Conservation (phyloP, 2,329 filamentous ascomycete species). For the Trichoderma harzianum region DNA sequence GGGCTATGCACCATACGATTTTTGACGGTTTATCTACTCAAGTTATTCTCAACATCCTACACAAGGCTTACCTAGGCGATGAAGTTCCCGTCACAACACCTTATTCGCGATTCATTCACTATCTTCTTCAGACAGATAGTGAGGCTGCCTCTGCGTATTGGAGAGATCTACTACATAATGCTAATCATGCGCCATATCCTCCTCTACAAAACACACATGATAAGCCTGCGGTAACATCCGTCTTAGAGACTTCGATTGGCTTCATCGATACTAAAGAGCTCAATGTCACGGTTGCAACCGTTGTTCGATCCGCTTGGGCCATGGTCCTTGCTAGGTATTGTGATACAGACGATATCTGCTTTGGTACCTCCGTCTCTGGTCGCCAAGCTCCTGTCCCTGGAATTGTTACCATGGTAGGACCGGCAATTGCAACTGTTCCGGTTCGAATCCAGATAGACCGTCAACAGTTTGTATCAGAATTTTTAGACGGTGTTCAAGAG, state of each 20-base stretch:
- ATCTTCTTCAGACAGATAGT: neutral
- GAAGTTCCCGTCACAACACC: neutral
- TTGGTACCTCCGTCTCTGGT: constrained; percentile 23
- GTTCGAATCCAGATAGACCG: neutral
- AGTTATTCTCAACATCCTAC: neutral
- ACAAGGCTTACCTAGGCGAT: neutral
- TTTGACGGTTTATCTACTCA: constrained; percentile 7
- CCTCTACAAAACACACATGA: neutral
- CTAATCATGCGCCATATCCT: neutral
- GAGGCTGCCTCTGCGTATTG: neutral
- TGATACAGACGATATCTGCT: constrained; percentile 23
- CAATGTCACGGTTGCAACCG: constrained; percentile 19
- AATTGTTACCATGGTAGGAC: constrained; percentile 22
- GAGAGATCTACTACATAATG: neutral
- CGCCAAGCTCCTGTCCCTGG: constrained; percentile 22
- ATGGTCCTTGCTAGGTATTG: constrained; percentile 34
- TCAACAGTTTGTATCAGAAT: neutral
- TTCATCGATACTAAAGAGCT: neutral
- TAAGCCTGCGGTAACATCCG: neutral
- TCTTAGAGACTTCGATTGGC: neutral
- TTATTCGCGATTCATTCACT: neutral
- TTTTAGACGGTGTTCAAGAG: neutral
- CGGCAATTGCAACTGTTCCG: constrained; percentile 24
- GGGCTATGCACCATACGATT: neutral
- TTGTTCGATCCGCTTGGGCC: constrained; percentile 8